phyloP scores from a whole-genome alignment of 305 asterid species.

The Fraxinus dipetala region DNA sequence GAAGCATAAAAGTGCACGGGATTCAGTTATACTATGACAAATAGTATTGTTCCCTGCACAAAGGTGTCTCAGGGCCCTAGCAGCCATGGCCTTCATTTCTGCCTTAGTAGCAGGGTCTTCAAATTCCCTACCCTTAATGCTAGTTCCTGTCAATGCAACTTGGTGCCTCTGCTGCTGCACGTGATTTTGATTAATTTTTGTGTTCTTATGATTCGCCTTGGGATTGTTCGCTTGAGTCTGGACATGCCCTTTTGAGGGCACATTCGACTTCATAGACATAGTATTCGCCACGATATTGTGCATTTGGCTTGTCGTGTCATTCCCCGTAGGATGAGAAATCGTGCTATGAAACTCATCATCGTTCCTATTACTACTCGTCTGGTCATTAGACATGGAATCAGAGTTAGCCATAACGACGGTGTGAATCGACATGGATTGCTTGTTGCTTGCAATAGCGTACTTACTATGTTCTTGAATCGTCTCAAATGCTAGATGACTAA shows the following conservation, averaged over 20 bases:
- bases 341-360: conserved; percentile 16
- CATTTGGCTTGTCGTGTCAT: conserved; percentile 37
- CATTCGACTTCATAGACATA: conserved; percentile 37
- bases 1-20: conserved; percentile 59
- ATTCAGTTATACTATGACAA: conserved; percentile 53
- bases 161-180: conserved; percentile 34
- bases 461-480: conserved; percentile 51
- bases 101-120: conserved; percentile 51
- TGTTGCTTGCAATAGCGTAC: conserved; percentile 36
- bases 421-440: conserved; percentile 36
- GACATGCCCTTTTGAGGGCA: not conserved
- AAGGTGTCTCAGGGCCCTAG: conserved; percentile 55
- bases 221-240: conserved; percentile 8
- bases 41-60: conserved; percentile 48
- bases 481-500: conserved; percentile 50
- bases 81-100: conserved; percentile 66
- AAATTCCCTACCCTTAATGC: conserved; percentile 52
- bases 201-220: conserved; percentile 3
- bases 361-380: not conserved
- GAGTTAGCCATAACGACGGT: conserved; percentile 46
- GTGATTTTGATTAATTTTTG: conserved; percentile 11
- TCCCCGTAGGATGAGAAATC: conserved; percentile 29
- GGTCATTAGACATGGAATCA: conserved; percentile 23
- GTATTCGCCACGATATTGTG: conserved; percentile 45
- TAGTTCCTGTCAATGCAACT: conserved; percentile 40